These are phyloP conservation scores for Acer saccharum DNA, from an alignment of 345 rosid genomes.

Conservation along the genomic window DNA sequence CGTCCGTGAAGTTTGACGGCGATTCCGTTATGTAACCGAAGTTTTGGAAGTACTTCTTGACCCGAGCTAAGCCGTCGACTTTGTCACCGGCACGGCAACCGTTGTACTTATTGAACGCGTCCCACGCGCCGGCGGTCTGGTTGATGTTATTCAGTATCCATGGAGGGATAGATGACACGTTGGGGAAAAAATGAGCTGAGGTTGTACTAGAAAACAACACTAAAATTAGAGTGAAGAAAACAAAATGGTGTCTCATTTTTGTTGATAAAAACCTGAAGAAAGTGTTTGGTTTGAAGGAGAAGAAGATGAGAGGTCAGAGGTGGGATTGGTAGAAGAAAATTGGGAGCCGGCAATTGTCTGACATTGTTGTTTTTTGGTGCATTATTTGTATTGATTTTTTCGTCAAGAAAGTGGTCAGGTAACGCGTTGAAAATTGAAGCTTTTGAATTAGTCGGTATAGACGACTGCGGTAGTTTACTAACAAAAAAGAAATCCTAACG, in stretches of 20 bases:
- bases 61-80: conserved; percentile 56
- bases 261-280: not conserved
- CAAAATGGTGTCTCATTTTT: conserved; percentile 22
- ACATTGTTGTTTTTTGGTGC: not conserved
- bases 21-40: conserved; percentile 70
- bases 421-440: conserved; percentile 6
- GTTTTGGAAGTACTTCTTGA: conserved; percentile 69
- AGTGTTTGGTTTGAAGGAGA: not conserved
- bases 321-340: not conserved
- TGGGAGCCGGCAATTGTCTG: not conserved
- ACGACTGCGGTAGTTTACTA: not conserved
- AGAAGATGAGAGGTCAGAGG: not conserved
- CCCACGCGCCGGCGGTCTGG: conserved; percentile 52
- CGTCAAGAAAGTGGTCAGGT: not conserved
- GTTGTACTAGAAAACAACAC: conserved; percentile 19
- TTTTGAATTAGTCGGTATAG: not conserved
- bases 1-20: conserved; percentile 57
- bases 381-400: not conserved
- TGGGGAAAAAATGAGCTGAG: conserved; percentile 40
- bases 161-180: conserved; percentile 44
- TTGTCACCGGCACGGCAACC: conserved; percentile 71
- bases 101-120: conserved; percentile 49
- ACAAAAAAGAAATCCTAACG: not conserved
- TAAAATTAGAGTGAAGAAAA: conserved; percentile 16
- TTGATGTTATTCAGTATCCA: conserved; percentile 28